These are phyloP conservation scores for Chrysosporium queenslandicum DNA, from an alignment of 2,329 filamentous ascomycete genomes.

Conservation along the genomic window DNA sequence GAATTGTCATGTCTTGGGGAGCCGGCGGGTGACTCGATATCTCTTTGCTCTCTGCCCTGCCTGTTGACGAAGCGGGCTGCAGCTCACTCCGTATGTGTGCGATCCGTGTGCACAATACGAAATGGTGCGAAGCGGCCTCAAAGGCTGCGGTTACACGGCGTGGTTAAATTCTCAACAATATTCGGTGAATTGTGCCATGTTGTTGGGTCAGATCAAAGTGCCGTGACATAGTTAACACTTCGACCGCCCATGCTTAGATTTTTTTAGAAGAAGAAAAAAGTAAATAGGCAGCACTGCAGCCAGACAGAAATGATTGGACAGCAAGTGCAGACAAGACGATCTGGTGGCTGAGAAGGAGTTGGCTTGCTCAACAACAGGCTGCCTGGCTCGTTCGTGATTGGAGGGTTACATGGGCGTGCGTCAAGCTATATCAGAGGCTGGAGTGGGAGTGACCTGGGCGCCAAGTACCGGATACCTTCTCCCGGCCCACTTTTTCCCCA, in stretches of 20 bases:
- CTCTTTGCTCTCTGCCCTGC: too few species aligned
- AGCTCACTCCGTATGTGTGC: too few species aligned
- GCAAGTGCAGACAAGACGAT: background rate
- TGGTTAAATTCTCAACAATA: slow-evolving; percentile 5
- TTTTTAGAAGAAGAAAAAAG: too few species aligned
- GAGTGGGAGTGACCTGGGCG: background rate
- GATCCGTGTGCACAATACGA: background rate
- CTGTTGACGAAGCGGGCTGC: too few species aligned
- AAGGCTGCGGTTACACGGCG: slow-evolving; percentile 1
- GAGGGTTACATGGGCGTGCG: too few species aligned
- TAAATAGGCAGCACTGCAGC: background rate
- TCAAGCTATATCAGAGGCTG: too few species aligned
- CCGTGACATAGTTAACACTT: too few species aligned
- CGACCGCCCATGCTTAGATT: background rate
- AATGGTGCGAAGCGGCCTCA: background rate
- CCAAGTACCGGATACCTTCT: slow-evolving; percentile 9
- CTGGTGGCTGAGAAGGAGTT: background rate
- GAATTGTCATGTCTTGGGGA: too few species aligned
- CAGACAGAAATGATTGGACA: background rate
- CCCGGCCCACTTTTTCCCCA: slow-evolving; percentile 3
- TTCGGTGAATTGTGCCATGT: slow-evolving; percentile 3
- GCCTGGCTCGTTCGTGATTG: background rate
- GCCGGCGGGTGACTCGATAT: too few species aligned
- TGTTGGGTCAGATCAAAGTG: background rate
- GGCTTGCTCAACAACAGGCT: background rate